Evolutionary conservation across 176 grass and related monocot genomes (phyloP).

Genomic region (Musa schizocarpa): DNA sequence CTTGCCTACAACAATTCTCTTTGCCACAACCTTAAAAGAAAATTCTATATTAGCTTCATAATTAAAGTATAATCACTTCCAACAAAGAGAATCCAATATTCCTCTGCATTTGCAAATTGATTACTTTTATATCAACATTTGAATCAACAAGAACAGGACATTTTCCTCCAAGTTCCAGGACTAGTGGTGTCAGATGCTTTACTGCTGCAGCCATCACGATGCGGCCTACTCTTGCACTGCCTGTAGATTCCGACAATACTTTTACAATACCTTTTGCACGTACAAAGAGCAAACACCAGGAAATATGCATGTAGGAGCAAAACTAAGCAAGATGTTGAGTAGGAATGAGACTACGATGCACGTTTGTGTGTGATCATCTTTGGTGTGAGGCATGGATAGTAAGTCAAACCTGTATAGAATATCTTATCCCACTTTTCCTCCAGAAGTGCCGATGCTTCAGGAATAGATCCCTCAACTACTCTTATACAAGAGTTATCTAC

Average conservation of each 20-base stretch:
- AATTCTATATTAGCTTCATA: conserved; percentile 8
- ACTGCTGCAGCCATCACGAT: conserved; percentile 66
- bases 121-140: conserved; percentile 65
- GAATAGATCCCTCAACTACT: conserved; percentile 64
- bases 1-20: conserved; percentile 75
- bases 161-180: conserved; percentile 89
- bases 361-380: too few relatives aligned
- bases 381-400: background rate
- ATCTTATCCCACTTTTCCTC: conserved; percentile 94
- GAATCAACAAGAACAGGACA: conserved; percentile 77
- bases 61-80: background rate
- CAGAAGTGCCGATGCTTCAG: conserved; percentile 61
- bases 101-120: conserved; percentile 1
- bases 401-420: conserved; percentile 73
- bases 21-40: conserved; percentile 37
- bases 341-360: background rate
- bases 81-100: background rate
- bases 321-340: background rate
- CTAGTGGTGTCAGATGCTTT: conserved; percentile 74
- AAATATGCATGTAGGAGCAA: background rate
- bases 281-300: too few relatives aligned
- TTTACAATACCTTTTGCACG: too few relatives aligned
- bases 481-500: conserved; percentile 70
- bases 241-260: conserved; percentile 16
- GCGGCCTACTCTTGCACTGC: conserved; percentile 54